phyloP scores from a whole-genome alignment of 2,329 filamentous ascomycete species.

The Aureobasidium sp. region DNA sequence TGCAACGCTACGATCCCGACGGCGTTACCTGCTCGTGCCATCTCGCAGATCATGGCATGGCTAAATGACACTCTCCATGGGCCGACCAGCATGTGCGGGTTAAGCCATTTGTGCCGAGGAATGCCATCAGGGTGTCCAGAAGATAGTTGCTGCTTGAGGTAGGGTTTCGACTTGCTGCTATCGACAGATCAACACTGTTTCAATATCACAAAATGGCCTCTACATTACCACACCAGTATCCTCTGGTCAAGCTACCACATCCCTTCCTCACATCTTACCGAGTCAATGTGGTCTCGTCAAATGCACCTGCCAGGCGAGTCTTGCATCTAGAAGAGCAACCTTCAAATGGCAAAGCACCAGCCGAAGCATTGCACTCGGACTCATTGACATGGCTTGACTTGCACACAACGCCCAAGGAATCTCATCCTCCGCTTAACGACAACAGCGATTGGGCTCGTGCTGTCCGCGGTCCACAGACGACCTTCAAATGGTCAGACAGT shows the following conservation, averaged over 20 bases:
- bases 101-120: neutral
- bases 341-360: conserved; percentile 25
- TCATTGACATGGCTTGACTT: conserved; percentile 33
- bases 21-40: neutral
- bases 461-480: conserved; percentile 35
- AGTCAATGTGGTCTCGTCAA: conserved; percentile 26
- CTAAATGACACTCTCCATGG: neutral
- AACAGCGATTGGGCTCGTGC: conserved; percentile 37
- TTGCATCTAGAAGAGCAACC: conserved; percentile 32
- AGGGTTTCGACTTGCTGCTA: neutral
- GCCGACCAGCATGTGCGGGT: neutral
- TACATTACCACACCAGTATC: neutral
- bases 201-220: neutral
- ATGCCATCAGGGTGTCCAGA: conserved; percentile 2
- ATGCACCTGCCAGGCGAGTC: conserved; percentile 23
- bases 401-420: conserved; percentile 19
- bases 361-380: conserved; percentile 33
- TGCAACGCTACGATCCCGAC: neutral
- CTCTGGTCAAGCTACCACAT: conserved; percentile 38
- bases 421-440: conserved; percentile 23
- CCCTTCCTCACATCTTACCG: conserved; percentile 39
- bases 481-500: conserved; percentile 34
- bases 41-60: neutral
- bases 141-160: neutral
- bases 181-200: neutral